These are phyloP conservation scores for Blastobotrys proliferans DNA, from an alignment of 1,139 yeast genomes.

Conservation along the genomic window DNA sequence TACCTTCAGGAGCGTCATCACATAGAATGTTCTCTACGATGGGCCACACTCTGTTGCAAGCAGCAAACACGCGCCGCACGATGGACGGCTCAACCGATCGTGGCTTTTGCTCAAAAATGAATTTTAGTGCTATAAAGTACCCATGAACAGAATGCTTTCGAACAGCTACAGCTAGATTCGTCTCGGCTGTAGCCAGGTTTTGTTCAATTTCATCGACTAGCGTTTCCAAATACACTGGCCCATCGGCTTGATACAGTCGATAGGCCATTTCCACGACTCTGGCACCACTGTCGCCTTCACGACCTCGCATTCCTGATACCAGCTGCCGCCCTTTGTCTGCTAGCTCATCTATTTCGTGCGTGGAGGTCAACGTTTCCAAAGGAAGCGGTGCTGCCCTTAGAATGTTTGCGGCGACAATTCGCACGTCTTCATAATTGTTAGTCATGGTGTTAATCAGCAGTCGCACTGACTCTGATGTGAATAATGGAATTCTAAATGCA, in stretches of 20 bases:
- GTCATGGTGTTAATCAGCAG: constrained; percentile 57
- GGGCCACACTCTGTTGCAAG: constrained; percentile 48
- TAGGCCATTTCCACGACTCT: constrained; percentile 50
- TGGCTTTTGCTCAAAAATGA: constrained; percentile 39
- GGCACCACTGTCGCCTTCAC: constrained; percentile 82
- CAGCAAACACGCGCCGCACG: constrained; percentile 26
- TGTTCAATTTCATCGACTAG: constrained; percentile 29
- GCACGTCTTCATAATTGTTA: constrained; percentile 72
- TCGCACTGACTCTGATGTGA: constrained; percentile 39
- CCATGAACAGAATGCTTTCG: constrained; percentile 59
- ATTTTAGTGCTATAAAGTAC: constrained; percentile 51
- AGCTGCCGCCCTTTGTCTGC: constrained; percentile 41
- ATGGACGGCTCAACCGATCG: not conserved
- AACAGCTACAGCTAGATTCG: constrained; percentile 42
- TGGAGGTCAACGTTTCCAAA: constrained; percentile 26
- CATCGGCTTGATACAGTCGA: constrained; percentile 25
- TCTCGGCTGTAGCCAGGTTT: constrained; percentile 24
- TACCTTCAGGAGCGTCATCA: constrained; percentile 66
- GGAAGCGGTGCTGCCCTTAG: constrained; percentile 47
- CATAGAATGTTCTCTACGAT: constrained; percentile 52
- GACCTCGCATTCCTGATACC: constrained; percentile 57
- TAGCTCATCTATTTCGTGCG: constrained; percentile 32
- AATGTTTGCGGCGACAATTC: constrained; percentile 50
- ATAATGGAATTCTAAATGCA: constrained; percentile 48
- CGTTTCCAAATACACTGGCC: constrained; percentile 19